These are phyloP conservation scores for Phytophthora podocarpi DNA, from an alignment of 352 stramenopile species.

Conservation along the genomic window DNA sequence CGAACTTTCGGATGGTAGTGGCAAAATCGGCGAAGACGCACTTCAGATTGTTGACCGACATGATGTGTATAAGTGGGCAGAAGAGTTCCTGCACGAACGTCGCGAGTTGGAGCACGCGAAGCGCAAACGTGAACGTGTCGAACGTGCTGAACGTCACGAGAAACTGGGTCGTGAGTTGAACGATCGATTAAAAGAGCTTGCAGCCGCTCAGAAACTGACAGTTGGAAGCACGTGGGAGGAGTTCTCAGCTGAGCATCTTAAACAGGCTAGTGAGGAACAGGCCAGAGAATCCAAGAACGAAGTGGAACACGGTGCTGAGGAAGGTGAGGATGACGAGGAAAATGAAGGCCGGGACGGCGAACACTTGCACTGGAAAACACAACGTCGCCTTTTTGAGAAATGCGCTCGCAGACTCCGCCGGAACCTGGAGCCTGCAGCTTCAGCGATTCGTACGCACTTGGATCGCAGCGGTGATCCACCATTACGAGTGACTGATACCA, in stretches of 20 bases:
- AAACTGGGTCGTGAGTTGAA: conserved; percentile 41
- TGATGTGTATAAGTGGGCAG: conserved; percentile 71
- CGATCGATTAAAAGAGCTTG: conserved; percentile 33
- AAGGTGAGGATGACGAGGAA: conserved; percentile 10
- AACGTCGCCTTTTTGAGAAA: conserved; percentile 64
- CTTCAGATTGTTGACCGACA: conserved; percentile 48
- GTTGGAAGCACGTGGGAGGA: conserved; percentile 35
- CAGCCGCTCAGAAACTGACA: conserved; percentile 17
- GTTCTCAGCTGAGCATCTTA: conserved; percentile 23
- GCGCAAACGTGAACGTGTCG: conserved; percentile 53
- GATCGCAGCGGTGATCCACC: conserved; percentile 30
- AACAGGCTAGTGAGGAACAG: conserved; percentile 15
- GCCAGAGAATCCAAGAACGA: conserved; percentile 15
- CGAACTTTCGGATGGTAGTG: conserved; percentile 19
- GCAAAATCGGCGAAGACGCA: conserved; percentile 29
- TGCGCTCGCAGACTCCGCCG: conserved; percentile 46
- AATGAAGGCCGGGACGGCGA: conserved; percentile 10
- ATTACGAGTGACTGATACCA: conserved; percentile 39
- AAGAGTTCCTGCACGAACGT: conserved; percentile 48
- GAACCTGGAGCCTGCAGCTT: conserved; percentile 29
- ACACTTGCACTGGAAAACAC: conserved; percentile 46
- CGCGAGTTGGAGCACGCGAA: conserved; percentile 54
- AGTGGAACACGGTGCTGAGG: conserved; percentile 5
- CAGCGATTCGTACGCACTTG: conserved; percentile 37
- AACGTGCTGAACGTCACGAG: conserved; percentile 43